Evolutionary conservation across 208 protist species (phyloP).

Genomic region (Phytomonas sp.): DNA sequence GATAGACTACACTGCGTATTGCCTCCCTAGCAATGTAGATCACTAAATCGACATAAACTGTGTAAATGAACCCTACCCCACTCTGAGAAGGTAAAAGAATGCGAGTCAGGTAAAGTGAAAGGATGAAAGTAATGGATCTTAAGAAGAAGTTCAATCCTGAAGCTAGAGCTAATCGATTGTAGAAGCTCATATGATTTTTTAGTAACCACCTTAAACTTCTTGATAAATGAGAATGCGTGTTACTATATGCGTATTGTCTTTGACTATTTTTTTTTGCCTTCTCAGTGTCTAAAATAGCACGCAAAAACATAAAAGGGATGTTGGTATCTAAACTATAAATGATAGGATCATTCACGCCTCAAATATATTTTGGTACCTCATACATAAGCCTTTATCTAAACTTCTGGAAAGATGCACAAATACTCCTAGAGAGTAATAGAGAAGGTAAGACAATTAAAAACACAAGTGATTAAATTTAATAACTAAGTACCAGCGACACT

Average conservation of each 20-base stretch:
- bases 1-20: conserved; percentile 52
- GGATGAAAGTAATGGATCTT: conserved; percentile 66
- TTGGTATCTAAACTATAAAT: not conserved
- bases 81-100: conserved; percentile 60
- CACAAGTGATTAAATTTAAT: not conserved
- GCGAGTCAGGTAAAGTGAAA: conserved; percentile 56
- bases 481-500: not conserved
- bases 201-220: not conserved
- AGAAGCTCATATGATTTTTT: conserved; percentile 24
- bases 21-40: conserved; percentile 71
- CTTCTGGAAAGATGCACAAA: not conserved
- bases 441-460: not conserved
- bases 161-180: conserved; percentile 50
- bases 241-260: conserved; percentile 7
- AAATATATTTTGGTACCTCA: not conserved
- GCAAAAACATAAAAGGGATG: not conserved
- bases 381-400: not conserved
- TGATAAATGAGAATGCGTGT: not conserved
- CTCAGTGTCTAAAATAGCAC: conserved; percentile 1
- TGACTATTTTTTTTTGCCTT: not conserved
- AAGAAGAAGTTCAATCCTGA: conserved; percentile 53
- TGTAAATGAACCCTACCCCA: conserved; percentile 66
- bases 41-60: conserved; percentile 71
- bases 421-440: not conserved
- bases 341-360: not conserved